Base-by-base conservation (phyloP, 2,329 filamentous ascomycete species). In the Fusarium sp. region DNA sequence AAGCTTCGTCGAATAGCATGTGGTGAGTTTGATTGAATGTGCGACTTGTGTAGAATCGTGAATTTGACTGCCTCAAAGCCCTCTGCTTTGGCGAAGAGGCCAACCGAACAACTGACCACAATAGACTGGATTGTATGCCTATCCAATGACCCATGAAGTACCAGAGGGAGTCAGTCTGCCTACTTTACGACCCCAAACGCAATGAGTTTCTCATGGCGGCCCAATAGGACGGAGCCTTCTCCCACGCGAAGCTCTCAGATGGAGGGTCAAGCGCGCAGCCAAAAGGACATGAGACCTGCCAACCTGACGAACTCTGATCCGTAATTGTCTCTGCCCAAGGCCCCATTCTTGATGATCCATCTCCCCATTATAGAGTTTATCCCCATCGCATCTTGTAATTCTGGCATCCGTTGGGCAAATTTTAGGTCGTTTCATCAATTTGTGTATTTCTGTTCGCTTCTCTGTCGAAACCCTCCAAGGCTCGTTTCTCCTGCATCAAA, bases 271-370 rank as follows among this genome's bases (percentile, higher is more conserved):
- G 68, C 59, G 68, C 59, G 50, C 72, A 72, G 48, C 57, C 71
- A 66, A 58, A 69, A 60, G 72, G 61, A 71, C 72, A 74, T 74
- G 72, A 69, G 69, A 73, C 72, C 72, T 66, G 62, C 61, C 72
- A 59, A 61, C 64, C 63, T 58, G 59, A 66, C 58, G 53, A 54
- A 69, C 60, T 63, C 43, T 60, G 45, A 50, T 61, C 54, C 23
- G 40, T 25, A 32, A 49, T 34, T 60, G 53, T 63, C 56, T 72
- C 60, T 73, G 60, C 65, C 68, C 68, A 66, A 69, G 37, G 47
- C 56, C 63, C 62, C 56, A 62, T 66, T 50, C 27, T 51, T 23
- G 41, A 34, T 43, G 42, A 40, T 55, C 40, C 43, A 23, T 56
- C 41, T 43, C 37, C 48, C 68, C 45, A 32, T 57, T 48, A 45